Base-by-base conservation (phyloP, 2,329 filamentous ascomycete species). In the Ophiosphaerella narmari region DNA sequence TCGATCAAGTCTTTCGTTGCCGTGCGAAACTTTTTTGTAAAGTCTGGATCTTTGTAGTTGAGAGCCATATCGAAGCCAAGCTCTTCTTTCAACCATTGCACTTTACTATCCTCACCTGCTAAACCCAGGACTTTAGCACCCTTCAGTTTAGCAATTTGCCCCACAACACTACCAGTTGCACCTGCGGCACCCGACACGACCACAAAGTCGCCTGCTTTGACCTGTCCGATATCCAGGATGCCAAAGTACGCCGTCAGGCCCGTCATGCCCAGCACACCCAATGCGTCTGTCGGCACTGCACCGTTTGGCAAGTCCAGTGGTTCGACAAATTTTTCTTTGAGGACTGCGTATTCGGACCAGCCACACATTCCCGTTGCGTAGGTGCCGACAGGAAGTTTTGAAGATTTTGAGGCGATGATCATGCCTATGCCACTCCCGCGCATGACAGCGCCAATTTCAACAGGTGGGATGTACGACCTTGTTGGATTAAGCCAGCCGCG, bases 141-240 rank as follows among this genome's bases (percentile, higher is more conserved):
- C 71, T 85, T 84, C 45, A 90, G 74, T 77, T 90, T 91, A 14
- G 88, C 87, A 59, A 92, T 90, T 74, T 93, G 89, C 0, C 87
- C 88, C 0, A 84, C 89, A 1, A 92, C 83, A 64, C 82, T 87
- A 1, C 89, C 89, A 0, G 89, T 92, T 0, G 89, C 89, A 2
- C 89, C 89, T 0, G 89, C 89, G 1, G 89, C 89, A 6, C 88
- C 89, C 7, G 85, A 88, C 0, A 93, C 86, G 7, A 92, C 87
- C 1, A 93, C 88, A 4, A 87, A 85, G 57, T 92, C 87, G 4
- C 88, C 88, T 1, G 81, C 71, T 70, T 86, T 84, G 35, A 87
- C 83, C 47, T 87, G 76, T 2, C 84, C 89, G 39, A 92, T 82
- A 47, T 88, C 81, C 26, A 83, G 71, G 67, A 92, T 83, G 16